Evolutionary conservation across 768 basidiomycete species (phyloP), one percentile per base, ranked within the genome.

Genomic region (Mycena indigotica): DNA sequence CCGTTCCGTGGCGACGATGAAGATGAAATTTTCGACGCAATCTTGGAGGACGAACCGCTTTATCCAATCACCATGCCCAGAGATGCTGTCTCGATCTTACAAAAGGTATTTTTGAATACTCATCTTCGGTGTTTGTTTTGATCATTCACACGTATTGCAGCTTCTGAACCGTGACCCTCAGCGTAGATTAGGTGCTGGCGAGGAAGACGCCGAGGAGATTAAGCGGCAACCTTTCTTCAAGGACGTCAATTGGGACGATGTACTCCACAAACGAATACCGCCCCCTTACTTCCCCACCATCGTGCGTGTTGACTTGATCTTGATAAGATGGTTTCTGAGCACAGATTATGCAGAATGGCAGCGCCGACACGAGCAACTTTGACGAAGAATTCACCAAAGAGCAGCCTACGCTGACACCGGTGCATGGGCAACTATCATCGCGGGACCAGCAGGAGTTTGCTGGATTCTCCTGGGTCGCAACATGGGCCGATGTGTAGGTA

Each of bases 41-140:
- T 99, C 65, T 75, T 99, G 28, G 97, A 98, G 72, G 97, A 99
- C 68, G 97, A 98, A 71, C 96, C 95, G 25, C 71, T 99, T 59
- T 99, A 98, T 74, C 97, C 97, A 2, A 98, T 99, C 64, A 98
- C 97, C 5, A 99, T 99, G 97, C 97, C 95, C 6, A 82, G 93
- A 52, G 96, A 98, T 66, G 95, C 95, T 5, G 95, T 98, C 44
- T 93, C 93, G 19, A 91, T 98, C 62, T 69, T 99, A 55, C 95
- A 97, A 70, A 95, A 95, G 83, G 95, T 94, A 63, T 12, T 28
- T 21, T 5, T 26, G 45, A 19, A 32, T 39, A 30, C 50, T 29
- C 44, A 29, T 53, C 23, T 28, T 5, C n/a, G 16, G 16, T 30
- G 39, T 58, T 38, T 52, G 28, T 67, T 38, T 60, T 50, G 29